Conservation (phyloP, 2,329 filamentous ascomycete species). For the Hymenoscyphus salicellus region DNA sequence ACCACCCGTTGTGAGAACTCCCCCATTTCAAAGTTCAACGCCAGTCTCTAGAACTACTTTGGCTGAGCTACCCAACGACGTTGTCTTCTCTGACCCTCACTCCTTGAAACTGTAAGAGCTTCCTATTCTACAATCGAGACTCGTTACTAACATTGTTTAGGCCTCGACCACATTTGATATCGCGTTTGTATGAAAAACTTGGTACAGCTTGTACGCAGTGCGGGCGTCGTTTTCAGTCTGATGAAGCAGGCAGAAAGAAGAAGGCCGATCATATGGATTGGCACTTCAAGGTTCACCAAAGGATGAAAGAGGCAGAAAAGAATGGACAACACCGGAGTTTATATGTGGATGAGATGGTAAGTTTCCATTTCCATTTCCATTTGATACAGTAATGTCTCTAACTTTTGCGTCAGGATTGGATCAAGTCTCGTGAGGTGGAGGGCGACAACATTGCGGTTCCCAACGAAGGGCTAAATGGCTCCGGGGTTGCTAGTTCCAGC, state of each 20-base stretch:
- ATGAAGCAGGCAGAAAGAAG: conserved; percentile 74
- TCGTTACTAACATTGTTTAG: conserved; percentile 41
- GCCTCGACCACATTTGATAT: conserved; percentile 70
- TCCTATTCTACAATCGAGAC: conserved; percentile 1
- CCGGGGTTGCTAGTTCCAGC: conserved; percentile 41
- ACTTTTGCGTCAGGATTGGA: conserved; percentile 71
- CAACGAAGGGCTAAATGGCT: conserved; percentile 40
- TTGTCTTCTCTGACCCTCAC: conserved; percentile 57
- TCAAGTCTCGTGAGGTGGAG: conserved; percentile 75
- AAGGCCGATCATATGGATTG: conserved; percentile 95
- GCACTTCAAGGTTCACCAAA: conserved; percentile 93
- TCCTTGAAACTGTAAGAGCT: conserved; percentile 69
- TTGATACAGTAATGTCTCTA: conserved; percentile 4
- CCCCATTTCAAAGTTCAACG: conserved; percentile 30
- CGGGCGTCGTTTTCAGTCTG: conserved; percentile 77
- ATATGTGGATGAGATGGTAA: conserved; percentile 85
- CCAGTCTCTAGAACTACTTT: conserved; percentile 29
- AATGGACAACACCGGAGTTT: conserved; percentile 87
- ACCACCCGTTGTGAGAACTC: conserved; percentile 25
- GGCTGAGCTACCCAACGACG: conserved; percentile 42
- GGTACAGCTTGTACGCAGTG: conserved; percentile 90
- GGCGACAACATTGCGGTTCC: conserved; percentile 55
- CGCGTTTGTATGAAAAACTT: conserved; percentile 73
- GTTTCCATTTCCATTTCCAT: conserved; percentile 32
- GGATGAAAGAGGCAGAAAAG: conserved; percentile 80